Base-by-base conservation (phyloP, 2,329 filamentous ascomycete genomes). In the Sarocladiaceae sp. region DNA sequence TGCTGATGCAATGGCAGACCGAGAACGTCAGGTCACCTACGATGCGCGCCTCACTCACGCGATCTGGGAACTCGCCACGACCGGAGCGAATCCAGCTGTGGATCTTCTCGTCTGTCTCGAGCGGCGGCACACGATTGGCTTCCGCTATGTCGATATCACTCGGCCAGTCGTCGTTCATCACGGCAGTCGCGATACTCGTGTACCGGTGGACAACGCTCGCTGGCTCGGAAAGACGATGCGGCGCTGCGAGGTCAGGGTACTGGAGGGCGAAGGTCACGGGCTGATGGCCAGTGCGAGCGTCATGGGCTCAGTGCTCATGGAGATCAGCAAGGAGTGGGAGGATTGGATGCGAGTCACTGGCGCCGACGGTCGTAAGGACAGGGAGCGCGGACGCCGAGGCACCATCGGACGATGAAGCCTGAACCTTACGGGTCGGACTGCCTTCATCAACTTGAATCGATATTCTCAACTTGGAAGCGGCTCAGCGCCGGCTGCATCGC, bases 181-280 rank as follows among this genome's bases (percentile, higher is more conserved):
- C 60, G 93, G 93, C 29, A 88, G 81, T 57, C 82, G 86, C 54
- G 93, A 98, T 58, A 89, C 85, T 6, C 79, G 93, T 19, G 93
- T 98, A 1, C 93, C 93, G 0, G 85, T 95, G 12, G 93, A 95
- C 46, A 98, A 98, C 57, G 88, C 96, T 18, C 78, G 84, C 52
- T 98, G 93, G 93, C 74, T 98, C 6, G 90, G 89, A 47, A 90
- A 90, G 64, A 86, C 86, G 33, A 97, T 98, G 90, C 81, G 86
- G 23, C 76, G 87, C 39, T 97, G 91, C 62, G 93, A 97, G 61
- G 88, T 98, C 12, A 74, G 91, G 4, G 81, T 97, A 4, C 72
- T 98, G 3, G 86, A 95, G 53, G 88, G 87, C 5, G 91, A 98
- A 62, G 88, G 90, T 3, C 93, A 98, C 59, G 91, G 93, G 0